Evolutionary conservation across 2,329 filamentous ascomycete genomes (phyloP).

Genomic region (Penicillium sp.): DNA sequence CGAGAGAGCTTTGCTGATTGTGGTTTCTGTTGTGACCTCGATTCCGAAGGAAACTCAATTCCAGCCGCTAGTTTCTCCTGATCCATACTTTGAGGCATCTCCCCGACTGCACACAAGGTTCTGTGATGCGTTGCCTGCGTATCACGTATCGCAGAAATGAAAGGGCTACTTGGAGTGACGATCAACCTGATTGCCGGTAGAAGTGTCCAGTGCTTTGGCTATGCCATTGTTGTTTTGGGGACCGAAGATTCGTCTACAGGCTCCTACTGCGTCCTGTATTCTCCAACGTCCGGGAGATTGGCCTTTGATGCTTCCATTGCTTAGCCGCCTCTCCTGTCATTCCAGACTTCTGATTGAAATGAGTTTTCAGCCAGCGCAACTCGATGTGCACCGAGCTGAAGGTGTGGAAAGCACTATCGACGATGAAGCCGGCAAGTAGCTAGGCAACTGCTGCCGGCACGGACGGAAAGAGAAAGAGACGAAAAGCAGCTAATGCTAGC

Average conservation of each 20-base stretch:
- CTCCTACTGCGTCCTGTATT: neutral
- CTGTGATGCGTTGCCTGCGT: slow-evolving; percentile 20
- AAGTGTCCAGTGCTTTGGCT: slow-evolving; percentile 4
- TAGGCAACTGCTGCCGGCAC: neutral
- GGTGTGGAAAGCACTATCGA: slow-evolving; percentile 8
- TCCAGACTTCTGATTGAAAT: slow-evolving; percentile 14
- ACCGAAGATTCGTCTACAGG: neutral
- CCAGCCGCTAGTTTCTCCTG: neutral
- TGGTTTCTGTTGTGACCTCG: neutral
- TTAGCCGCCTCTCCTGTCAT: slow-evolving; percentile 11
- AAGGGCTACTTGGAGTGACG: slow-evolving; percentile 16
- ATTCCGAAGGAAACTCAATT: neutral
- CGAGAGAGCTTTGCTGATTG: neutral
- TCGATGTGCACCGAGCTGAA: slow-evolving; percentile 13
- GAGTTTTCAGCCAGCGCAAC: slow-evolving; percentile 11
- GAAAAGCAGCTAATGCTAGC: neutral
- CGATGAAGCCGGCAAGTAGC: neutral
- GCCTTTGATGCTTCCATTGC: slow-evolving; percentile 12
- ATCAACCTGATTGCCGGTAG: slow-evolving; percentile 15
- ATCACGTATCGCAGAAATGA: slow-evolving; percentile 24
- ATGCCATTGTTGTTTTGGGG: slow-evolving; percentile 1
- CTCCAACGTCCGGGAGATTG: neutral
- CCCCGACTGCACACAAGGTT: slow-evolving; percentile 21
- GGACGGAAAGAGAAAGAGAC: slow-evolving; percentile 1
- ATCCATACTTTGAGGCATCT: slow-evolving; percentile 7